Evolutionary conservation across 129 eudicot genomes (phyloP), one percentile per base, ranked within the genome.

Genomic region (Chrysanthemum lavandulifolium): DNA sequence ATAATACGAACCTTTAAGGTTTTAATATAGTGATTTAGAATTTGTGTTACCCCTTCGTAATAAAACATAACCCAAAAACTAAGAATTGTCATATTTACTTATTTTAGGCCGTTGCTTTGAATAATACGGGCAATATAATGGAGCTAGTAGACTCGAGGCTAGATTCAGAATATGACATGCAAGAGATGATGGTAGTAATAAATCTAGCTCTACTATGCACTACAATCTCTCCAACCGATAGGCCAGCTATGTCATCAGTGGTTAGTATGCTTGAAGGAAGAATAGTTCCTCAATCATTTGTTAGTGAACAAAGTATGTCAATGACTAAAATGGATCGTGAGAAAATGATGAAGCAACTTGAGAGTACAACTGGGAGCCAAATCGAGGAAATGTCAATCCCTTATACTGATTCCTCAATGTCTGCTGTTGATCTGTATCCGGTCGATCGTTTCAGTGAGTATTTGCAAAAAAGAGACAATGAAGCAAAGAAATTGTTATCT

Each of bases 211-310:
- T 86, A 18, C 56, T 56, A 2, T 86, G 92, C 79, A 81, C 88
- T 3, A 62, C 73, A 19, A 49, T 51, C 55, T 59, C 81, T 25
- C 68, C 84, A 23, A 54, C 86, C 2, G 83, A 56, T 40, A 78
- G 88, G 53, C 94, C 94, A 3, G 50, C 60, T 7, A 88, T 88
- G 94, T 84, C 94, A 12, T 36, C 81, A 16, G 94, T 85, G 2
- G 90, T 88, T 48, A 78, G 86, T 82, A 84, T 88, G 71, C 89
- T 88, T 8, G 90, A 84, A 76, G 84, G 84, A 4, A 73, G 69
- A 71, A 77, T 59, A 1, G 67, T 60, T 66, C 60, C 76, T 36
- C 10, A 56, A 11, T 50, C 49, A 18, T 74, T 73, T 55, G 65
- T 61, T 55, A 47, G 66, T 14, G 83, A 76, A 29, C 57, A 73